Evolutionary conservation across 495 filamentous ascomycete genomes (phyloP), one percentile per base, ranked within the genome.

Genomic region (Hypoxylon perforatum): DNA sequence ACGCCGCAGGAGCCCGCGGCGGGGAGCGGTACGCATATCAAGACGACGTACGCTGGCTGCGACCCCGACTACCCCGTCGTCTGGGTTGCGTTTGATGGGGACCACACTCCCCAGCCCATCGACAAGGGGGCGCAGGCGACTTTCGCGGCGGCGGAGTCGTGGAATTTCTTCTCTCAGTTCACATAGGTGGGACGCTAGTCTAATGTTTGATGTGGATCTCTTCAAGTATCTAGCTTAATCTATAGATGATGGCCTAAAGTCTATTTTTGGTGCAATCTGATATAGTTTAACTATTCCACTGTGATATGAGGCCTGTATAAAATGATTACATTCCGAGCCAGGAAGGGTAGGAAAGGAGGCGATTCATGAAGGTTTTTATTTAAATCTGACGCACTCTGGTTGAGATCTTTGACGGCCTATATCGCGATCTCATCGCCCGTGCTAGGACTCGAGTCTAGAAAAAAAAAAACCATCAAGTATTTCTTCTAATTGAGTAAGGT

Each of bases 131-230:
- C 54, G 15, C 61, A 52, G 1, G 53, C 50, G 2, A 68, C 76
- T 3, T 79, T 76, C 45, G 69, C 73, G 1, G 70, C 69, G 2
- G 28, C 39, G 17, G 71, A 77, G 44, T 73, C 69, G 9, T 81
- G 79, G 79, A 71, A 74, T 11, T 75, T 75, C 55, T 75, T 75
- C 51, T 64, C 68, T 23, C 73, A 75, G 42, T 74, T 72, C 50
- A 36, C 65, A 33, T 65, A 58, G 36, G 25, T 19, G 12, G 21
- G 23, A 23, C 9, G 44, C 21, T 23, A 38, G 18, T 23, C 44
- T 23, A 47, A 14, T 19, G 44, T 47, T 23, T 3, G 44, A 23
- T 19, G 44, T 47, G 3, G 10, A 47, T 23, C 23, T 7, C 18
- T 18, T 47, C 44, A 47, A 47, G 21, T 47, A 44, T 6, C 18